Evolutionary conservation across 2,329 filamentous ascomycete species (phyloP), one percentile per base, ranked within the genome.

Genomic region (Penicillium sp.): DNA sequence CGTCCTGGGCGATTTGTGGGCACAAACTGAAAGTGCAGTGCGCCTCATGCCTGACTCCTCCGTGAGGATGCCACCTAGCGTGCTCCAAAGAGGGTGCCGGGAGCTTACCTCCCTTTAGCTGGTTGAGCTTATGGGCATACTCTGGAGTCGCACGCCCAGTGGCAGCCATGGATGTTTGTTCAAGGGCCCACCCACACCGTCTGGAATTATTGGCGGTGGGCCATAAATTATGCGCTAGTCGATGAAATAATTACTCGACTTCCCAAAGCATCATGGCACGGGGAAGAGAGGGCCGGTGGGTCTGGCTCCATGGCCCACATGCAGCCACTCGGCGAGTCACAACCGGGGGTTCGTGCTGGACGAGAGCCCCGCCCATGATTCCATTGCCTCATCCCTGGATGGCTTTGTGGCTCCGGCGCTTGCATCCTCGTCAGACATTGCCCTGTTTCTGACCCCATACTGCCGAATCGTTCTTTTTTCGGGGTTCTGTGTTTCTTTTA

Each of bases 311-410:
- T 68, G 68, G 67, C 58, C 69, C 69, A 70, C 67, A 61, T 67
- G 69, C 68, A 70, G 66, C 56, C 64, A 63, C 61, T 69, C 65
- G 65, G 66, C 69, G 67, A 70, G 67, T 70, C 69, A 69, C 67
- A 67, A 58, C 67, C 65, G 66, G 69, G 68, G 68, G 68, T 71
- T 70, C 69, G 67, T 71, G 68, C 68, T 69, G 64, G 66, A 63
- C 60, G 56, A 59, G 48, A 58, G 56, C 54, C 59, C 44, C 38
- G 19, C 53, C 46, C 44, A 44, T 59, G 35, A 48, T 41, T 35
- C 52, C 52, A 41, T 59, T 56, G 38, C 51, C 44, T 54, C 58
- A 67, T 64, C 64, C 64, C 66, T 66, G 66, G 62, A 62, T 47
- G 64, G 60, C 64, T 61, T 63, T 57, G 58, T 67, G 62, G 60